Conservation (phyloP, 2,329 filamentous ascomycete species). For the Sporothrix sp. region DNA sequence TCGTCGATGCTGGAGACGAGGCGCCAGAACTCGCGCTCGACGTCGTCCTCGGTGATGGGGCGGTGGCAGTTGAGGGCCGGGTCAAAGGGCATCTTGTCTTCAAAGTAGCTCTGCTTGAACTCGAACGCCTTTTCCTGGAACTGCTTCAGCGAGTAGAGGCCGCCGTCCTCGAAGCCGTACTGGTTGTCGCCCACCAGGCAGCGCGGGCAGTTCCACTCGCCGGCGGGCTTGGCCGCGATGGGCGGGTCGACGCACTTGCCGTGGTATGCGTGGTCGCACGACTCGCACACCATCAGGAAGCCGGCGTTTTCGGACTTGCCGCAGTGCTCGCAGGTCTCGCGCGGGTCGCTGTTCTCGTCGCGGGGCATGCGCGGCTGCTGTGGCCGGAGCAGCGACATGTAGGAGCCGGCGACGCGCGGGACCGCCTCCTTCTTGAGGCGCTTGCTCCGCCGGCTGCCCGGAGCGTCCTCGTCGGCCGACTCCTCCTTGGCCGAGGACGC, state of each 20-base stretch:
- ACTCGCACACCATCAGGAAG: constrained; percentile 73
- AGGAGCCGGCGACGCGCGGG: constrained; percentile 86
- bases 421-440: constrained; percentile 73
- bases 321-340: constrained; percentile 73
- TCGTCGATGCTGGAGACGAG: constrained; percentile 89
- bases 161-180: constrained; percentile 95
- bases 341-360: constrained; percentile 38
- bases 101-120: constrained; percentile 92
- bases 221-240: constrained; percentile 63
- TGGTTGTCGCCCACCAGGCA: constrained; percentile 94
- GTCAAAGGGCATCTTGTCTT: constrained; percentile 81
- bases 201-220: constrained; percentile 92
- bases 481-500: constrained; percentile 39
- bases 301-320: constrained; percentile 64
- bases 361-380: constrained; percentile 57
- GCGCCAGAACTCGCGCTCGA: constrained; percentile 94
- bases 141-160: constrained; percentile 85
- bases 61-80: constrained; percentile 70
- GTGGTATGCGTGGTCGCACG: constrained; percentile 83
- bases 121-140: constrained; percentile 94
- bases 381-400: constrained; percentile 90
- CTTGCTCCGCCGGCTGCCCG: constrained; percentile 75
- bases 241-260: constrained; percentile 82
- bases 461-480: constrained; percentile 49
- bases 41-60: constrained; percentile 85